Base-by-base conservation (phyloP, 78 protist genomes). In the Planoprotostelium fungivorum region DNA sequence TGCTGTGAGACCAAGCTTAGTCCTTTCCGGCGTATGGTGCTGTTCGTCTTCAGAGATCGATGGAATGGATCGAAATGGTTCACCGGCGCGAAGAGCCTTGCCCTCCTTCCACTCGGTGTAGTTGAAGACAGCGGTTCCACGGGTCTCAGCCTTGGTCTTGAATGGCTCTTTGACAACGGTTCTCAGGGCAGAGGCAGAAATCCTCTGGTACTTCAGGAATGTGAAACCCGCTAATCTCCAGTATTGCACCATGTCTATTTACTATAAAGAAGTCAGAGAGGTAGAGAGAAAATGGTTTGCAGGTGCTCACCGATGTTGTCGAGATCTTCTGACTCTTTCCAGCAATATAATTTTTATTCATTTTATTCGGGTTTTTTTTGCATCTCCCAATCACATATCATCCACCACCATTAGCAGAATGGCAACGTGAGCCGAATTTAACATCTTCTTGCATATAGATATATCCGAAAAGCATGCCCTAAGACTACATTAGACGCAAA, bases 171-270 rank as follows among this genome's bases (percentile, higher is more conserved):
- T 92, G 85, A 92, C 85, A 73, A 83, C 34, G 88, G 84, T 89
- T 84, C 94, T 89, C 34, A 92, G 83, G 34, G 87, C 90, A 9
- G 94, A 1, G 34, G 91, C 91, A 39, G 91, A 86, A 36, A 92
- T 84, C 88, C 87, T 88, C 1, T 85, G 85, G 37, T 92, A 92
- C 88, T 92, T 89, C 29, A 92, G 86, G 63, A 89, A 92, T 51
- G 91, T 86, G 31, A 92, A 38, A 83, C 94, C 94, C 31, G 94
- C 94, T 85, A 84, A 51, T 92, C 94, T 92, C 94, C 94, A 92
- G 83, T 63, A 89, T 92, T 92, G 94, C 38, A 91, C 94, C 94
- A 92, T 92, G 84, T 85, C 29, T 84, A 28, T 28, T 85, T 36
- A n/a, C 36, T n/a, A n/a, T 90, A 85, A 51, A 51, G 73, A 51